These are phyloP conservation scores for Chlorophyllum brunneum DNA, from an alignment of 768 basidiomycete species.

Conservation along the genomic window DNA sequence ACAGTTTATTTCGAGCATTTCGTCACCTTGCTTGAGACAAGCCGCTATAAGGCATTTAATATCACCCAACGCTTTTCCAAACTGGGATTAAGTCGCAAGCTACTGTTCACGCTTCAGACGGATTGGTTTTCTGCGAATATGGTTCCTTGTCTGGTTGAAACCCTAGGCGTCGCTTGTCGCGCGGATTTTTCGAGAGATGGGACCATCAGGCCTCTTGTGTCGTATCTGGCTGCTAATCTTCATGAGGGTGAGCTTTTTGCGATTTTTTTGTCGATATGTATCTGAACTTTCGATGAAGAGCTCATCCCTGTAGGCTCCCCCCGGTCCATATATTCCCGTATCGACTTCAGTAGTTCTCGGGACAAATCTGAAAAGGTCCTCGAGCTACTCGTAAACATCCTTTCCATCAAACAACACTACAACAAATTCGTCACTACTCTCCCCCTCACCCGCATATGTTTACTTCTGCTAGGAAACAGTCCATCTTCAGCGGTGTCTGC, in stretches of 20 bases:
- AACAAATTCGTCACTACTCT: slow-evolving; percentile 69
- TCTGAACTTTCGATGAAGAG: slow-evolving; percentile 7
- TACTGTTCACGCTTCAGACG: slow-evolving; percentile 81
- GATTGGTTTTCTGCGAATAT: slow-evolving; percentile 66
- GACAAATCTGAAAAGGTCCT: slow-evolving; percentile 71
- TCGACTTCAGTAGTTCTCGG: slow-evolving; percentile 44
- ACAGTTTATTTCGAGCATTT: slow-evolving; percentile 81
- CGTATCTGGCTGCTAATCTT: slow-evolving; percentile 80
- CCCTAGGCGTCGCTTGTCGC: slow-evolving; percentile 57
- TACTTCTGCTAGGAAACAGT: slow-evolving; percentile 77
- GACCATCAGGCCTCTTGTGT: slow-evolving; percentile 79
- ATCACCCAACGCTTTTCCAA: slow-evolving; percentile 68
- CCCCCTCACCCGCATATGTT: slow-evolving; percentile 72
- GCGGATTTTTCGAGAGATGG: slow-evolving; percentile 70
- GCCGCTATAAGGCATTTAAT: slow-evolving; percentile 77
- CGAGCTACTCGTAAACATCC: slow-evolving; percentile 55
- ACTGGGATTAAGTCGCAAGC: slow-evolving; percentile 63
- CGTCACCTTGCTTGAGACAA: slow-evolving; percentile 63
- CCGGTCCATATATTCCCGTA: slow-evolving; percentile 49
- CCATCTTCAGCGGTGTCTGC: slow-evolving; percentile 58
- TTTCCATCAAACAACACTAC: slow-evolving; percentile 54
- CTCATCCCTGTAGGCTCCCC: slow-evolving; percentile 39
- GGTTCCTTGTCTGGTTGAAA: slow-evolving; percentile 48
- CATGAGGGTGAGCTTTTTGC: slow-evolving; percentile 55
- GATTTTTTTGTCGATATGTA: slow-evolving; percentile 3